Evolutionary conservation across 1,284 basidiomycete species (phyloP).

Genomic region (Gymnopus androsaceus): DNA sequence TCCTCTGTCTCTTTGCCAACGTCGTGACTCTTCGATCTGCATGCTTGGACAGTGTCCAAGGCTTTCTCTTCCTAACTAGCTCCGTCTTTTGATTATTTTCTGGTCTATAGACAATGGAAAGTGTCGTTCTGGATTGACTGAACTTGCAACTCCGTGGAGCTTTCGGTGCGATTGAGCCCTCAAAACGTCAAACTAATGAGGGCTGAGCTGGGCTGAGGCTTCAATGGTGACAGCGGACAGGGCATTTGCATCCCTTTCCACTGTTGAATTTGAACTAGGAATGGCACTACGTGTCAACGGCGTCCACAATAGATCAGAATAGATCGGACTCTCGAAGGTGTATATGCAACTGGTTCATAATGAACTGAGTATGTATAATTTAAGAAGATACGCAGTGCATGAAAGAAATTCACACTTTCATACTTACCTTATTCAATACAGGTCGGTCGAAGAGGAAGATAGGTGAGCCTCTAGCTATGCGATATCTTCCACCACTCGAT

Average conservation of each 20-base stretch:
- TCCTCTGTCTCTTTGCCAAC: conserved; percentile 51
- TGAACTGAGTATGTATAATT: too few species aligned
- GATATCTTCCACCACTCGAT: neutral
- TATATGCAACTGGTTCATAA: conserved; percentile 32
- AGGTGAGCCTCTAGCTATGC: neutral
- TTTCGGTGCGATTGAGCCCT: conserved; percentile 39
- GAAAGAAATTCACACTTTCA: conserved; percentile 17
- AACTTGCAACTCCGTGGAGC: conserved; percentile 38
- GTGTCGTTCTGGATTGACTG: conserved; percentile 28
- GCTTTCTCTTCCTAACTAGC: conserved; percentile 37
- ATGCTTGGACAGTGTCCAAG: conserved; percentile 41
- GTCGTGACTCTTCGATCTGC: conserved; percentile 43
- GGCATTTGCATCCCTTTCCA: conserved; percentile 34
- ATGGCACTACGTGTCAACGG: conserved; percentile 31
- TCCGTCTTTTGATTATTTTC: conserved; percentile 38
- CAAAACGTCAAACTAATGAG: conserved; percentile 48
- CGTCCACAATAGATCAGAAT: too few species aligned
- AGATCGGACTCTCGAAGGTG: conserved; percentile 35
- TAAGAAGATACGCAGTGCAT: conserved; percentile 4
- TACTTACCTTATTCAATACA: conserved; percentile 1
- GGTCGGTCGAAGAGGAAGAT: neutral
- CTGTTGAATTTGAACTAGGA: conserved; percentile 30
- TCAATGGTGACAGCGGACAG: conserved; percentile 47
- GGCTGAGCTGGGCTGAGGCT: too few species aligned
- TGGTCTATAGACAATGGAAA: conserved; percentile 35